Base-by-base conservation (phyloP, 2,329 filamentous ascomycete species). In the Clarireedia hainanense region DNA sequence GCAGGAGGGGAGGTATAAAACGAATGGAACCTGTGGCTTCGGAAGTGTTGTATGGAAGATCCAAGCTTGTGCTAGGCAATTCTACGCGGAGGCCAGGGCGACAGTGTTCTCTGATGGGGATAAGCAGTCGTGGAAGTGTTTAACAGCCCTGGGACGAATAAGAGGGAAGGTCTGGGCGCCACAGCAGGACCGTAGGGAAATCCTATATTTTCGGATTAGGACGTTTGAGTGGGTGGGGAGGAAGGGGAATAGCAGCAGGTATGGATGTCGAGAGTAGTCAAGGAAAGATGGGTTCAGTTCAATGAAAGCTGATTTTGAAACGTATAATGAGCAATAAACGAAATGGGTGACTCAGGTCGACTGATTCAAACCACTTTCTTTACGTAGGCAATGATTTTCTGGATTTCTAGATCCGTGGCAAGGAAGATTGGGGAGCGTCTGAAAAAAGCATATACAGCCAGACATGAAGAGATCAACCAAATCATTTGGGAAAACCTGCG, bases 111-210 rank as follows among this genome's bases (percentile, higher is more conserved):
- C 56, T 59, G 43, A 48, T 48, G 58, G 24, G 57, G 57, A 64
- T 61, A 64, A 63, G 63, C 59, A 62, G 57, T 57, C 58, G 61
- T 62, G 58, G 62, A 57, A 58, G 62, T 14, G 42, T 61, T 61
- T 40, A 63, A 63, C 57, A 62, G 55, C 48, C 46, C 57, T 37
- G 62, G 30, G 53, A 57, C 66, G 63, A 68, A 67, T 67, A 55
- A 52, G 58, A 61, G 48, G 47, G 36, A 54, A 56, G 55, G 50
- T 52, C 57, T 59, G 57, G 58, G 64, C 58, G 63, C 64, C 64
- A 65, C 64, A 57, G 48, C 55, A 64, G 58, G 58, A 63, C 48
- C 58, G 54, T 50, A 34, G 50, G 17, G 15, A 46, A 52, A 52
- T 56, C 39, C 48, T 56, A 47, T 20, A 15, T 60, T 61, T 60